Evolutionary conservation across 31 red algal species (phyloP).

Genomic region (Porphyra umbilicalis): DNA sequence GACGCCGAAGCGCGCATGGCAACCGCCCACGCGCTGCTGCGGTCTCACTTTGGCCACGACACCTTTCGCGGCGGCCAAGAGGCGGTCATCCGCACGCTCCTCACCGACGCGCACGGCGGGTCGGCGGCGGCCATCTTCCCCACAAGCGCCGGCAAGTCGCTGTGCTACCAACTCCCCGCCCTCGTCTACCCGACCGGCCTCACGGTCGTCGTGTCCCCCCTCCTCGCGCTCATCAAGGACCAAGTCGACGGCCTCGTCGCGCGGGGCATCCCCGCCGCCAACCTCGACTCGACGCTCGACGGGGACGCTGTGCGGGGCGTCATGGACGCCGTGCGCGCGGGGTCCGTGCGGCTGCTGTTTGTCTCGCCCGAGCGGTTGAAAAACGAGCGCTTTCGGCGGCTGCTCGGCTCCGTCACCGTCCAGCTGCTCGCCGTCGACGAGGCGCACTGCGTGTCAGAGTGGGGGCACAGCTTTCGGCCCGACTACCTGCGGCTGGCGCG

Average conservation of each 20-base stretch:
- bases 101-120: not conserved
- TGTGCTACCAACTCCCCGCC: conserved; percentile 94
- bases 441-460: conserved; percentile 96
- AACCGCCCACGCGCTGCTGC: not conserved
- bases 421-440: conserved; percentile 87
- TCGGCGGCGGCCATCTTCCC: conserved; percentile 56
- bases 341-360: conserved; percentile 50
- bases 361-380: conserved; percentile 88
- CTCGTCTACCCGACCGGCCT: conserved; percentile 48
- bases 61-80: not conserved
- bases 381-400: conserved; percentile 39
- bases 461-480: conserved; percentile 94
- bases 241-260: conserved; percentile 62
- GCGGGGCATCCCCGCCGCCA: conserved; percentile 54
- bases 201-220: conserved; percentile 90
- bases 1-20: not conserved
- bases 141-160: conserved; percentile 89
- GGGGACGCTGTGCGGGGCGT: conserved; percentile 32
- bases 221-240: conserved; percentile 94
- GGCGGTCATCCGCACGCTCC: not conserved
- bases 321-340: conserved; percentile 10
- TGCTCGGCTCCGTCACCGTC: conserved; percentile 22
- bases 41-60: not conserved
- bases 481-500: conserved; percentile 73
- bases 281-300: conserved; percentile 61